Percentiles rank a stretch among this genome's conserved stretches.
phyloP scores from a whole-genome alignment of 371 early-diverging fungal genomes.

The Paraphysoderma sedebokerense region DNA sequence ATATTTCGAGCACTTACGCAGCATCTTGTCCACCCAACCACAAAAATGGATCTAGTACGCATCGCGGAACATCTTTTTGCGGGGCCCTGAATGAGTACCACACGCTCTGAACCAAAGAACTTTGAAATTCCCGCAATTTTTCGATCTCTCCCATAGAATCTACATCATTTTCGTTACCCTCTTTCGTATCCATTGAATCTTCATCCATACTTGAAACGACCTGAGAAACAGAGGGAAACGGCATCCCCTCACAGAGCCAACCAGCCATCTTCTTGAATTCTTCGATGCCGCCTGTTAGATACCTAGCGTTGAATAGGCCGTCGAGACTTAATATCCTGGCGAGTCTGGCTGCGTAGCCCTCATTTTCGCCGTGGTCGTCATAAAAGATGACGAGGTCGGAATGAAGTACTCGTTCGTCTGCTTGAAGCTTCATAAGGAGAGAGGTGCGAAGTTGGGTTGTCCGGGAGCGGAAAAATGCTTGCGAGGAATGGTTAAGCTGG shows the following conservation, averaged over 20 bases:
- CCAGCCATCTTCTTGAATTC: no score
- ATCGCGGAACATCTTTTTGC: constrained; percentile 11
- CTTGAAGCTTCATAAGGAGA: neutral
- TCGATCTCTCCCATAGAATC: no score
- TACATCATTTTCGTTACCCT: no score
- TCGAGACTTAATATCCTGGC: neutral
- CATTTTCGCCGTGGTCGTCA: neutral
- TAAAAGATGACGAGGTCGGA: neutral
- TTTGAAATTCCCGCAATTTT: no score
- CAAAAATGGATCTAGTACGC: constrained; percentile 11
- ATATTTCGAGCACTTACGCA: no score
- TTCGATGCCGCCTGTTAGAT: no score
- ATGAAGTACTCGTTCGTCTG: neutral
- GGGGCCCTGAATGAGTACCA: constrained; percentile 8
- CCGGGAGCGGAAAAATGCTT: no score
- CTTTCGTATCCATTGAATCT: no score
- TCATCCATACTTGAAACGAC: no score
- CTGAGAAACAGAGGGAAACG: no score
- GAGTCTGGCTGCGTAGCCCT: neutral
- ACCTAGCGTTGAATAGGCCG: neutral
- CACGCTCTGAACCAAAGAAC: constrained; percentile 8
- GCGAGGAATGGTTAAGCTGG: neutral
- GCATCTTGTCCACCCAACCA: constrained; percentile 11
- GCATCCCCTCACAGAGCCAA: no score
- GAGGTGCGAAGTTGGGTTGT: neutral